Base-by-base conservation (phyloP, 2,329 filamentous ascomycete genomes). In the Aspergillus fischeri region DNA sequence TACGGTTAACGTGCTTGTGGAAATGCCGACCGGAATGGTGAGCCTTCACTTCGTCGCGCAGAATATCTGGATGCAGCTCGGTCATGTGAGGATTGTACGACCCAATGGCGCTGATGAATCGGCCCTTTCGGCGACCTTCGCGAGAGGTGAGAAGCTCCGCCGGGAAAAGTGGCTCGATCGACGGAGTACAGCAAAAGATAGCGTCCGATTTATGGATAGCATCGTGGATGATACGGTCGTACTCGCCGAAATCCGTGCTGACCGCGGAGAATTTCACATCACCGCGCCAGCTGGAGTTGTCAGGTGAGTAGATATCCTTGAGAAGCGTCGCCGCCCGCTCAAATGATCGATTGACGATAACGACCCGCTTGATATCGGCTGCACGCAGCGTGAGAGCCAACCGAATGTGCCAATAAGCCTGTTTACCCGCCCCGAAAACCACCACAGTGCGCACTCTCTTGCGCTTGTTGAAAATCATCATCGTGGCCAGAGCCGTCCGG, bases 391-490 rank as follows among this genome's bases (percentile, higher is more conserved):
- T 81, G 61, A 97, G 81, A 0, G 92, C 88, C 4, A 97, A 82
- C 0, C 92, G 87, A 47, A 96, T 85, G 71, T 97, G 93, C 92
- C 92, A 97, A 77, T 93, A 96, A 11, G 93, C 93, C 77, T 97
- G 92, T 65, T 88, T 86, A 49, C 93, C 93, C 35, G 89, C 87
- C 25, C 93, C 93, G 71, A 97, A 97, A 53, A 96, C 88, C 14
- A 88, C 87, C 10, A 97, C 70, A 14, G 87, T 90, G 69, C 88
- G 86, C 45, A 96, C 87, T 28, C 83, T 82, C 55, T 83, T 79
- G 55, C 93, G 89, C 66, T 73, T 82, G 67, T 84, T 84, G 20
- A 88, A 79, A 63, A 88, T 78, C 56, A 87, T 83, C 11, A 83
- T 82, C 5, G 78, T 67, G 0, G 83, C 83, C 11, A 90, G 75